Conservation (phyloP, 176 grass and related monocot genomes). For the Dendrocalamus sinicus region DNA sequence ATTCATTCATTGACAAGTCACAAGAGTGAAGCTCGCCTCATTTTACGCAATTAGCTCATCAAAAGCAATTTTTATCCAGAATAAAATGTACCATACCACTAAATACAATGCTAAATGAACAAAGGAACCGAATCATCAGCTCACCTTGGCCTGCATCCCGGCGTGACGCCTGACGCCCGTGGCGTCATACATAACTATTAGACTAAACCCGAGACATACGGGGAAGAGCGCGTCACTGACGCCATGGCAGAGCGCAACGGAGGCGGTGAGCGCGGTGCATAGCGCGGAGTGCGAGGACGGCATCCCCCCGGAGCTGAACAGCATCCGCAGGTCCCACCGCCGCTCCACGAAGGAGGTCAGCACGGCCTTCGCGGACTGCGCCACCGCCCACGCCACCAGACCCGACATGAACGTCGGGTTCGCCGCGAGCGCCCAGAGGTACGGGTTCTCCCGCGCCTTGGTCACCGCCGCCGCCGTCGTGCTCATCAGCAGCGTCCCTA, state of each 20-base stretch:
- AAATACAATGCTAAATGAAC: not conserved
- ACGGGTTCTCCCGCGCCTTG: conserved; percentile 74
- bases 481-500: conserved; percentile 92
- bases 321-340: conserved; percentile 78
- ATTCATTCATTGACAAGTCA: not conserved
- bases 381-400: conserved; percentile 76
- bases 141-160: conserved; percentile 98
- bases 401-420: conserved; percentile 96
- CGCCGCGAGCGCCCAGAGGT: conserved; percentile 68
- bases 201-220: conserved; percentile 87
- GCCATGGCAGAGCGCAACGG: conserved; percentile 91
- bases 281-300: conserved; percentile 95
- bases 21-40: not conserved
- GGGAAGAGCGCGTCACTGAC: conserved; percentile 87
- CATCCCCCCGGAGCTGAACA: conserved; percentile 94
- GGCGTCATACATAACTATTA: conserved; percentile 97
- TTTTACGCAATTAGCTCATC: not conserved
- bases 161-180: conserved; percentile 91
- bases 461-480: conserved; percentile 80
- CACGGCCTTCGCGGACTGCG: conserved; percentile 77
- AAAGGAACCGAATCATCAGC: not conserved
- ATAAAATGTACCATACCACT: not conserved
- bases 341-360: conserved; percentile 87
- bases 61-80: not conserved
- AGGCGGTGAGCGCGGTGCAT: conserved; percentile 87